phyloP scores from a whole-genome alignment of 345 rosid species.

The Anacardium occidentale region DNA sequence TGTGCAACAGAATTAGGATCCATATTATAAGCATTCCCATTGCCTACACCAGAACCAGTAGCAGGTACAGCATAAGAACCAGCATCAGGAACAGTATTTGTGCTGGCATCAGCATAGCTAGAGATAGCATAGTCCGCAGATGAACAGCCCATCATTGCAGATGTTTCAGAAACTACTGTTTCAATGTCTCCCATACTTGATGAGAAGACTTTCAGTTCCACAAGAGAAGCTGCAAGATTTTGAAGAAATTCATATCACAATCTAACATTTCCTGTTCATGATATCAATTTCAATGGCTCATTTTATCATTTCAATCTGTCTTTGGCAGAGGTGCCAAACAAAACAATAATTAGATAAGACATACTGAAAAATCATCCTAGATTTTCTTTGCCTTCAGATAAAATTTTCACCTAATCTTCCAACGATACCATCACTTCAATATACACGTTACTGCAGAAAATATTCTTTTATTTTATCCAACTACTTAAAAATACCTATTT shows the following conservation, averaged over 20 bases:
- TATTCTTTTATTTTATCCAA: background rate
- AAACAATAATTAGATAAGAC: background rate
- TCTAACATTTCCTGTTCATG: too few relatives aligned
- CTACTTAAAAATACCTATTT: background rate
- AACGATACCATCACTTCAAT: background rate
- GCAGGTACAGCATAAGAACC: slow-evolving; percentile 21
- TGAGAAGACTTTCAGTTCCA: slow-evolving; percentile 11
- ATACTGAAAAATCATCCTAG: background rate
- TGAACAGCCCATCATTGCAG: slow-evolving; percentile 36
- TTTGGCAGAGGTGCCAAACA: background rate
- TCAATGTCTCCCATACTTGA: slow-evolving; percentile 67
- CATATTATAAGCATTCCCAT: slow-evolving; percentile 20
- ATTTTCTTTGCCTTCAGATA: background rate
- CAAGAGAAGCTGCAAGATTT: slow-evolving; percentile 32
- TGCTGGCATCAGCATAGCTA: slow-evolving; percentile 23
- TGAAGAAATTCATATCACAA: background rate
- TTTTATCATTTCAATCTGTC: background rate
- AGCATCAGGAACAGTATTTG: slow-evolving; percentile 23
- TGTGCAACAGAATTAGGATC: slow-evolving; percentile 26
- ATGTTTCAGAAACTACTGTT: slow-evolving; percentile 46
- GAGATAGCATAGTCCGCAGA: slow-evolving; percentile 32
- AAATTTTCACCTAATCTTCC: background rate
- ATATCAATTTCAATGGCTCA: too few relatives aligned
- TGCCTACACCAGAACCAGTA: slow-evolving; percentile 11
- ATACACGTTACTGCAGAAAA: background rate